Evolutionary conservation across 2,329 filamentous ascomycete species (phyloP), one percentile per base, ranked within the genome.

Genomic region (Mollisia scopiformis): DNA sequence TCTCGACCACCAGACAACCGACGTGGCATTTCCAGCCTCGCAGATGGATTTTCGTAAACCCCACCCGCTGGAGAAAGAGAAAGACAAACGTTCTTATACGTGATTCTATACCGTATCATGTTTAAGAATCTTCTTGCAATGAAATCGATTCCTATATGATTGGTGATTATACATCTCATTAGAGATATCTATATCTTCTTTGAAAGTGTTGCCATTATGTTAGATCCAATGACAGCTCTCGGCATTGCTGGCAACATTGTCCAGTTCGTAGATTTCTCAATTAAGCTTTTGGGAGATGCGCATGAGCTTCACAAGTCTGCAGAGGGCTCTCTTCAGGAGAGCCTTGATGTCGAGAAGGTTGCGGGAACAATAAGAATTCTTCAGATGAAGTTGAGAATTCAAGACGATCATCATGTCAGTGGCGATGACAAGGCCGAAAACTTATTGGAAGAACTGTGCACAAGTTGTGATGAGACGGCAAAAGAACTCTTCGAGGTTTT

Each of bases 401-500:
- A 8, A 16, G 14, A 7, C 35, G 4, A 37, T 16, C 14, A 37
- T 7, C 5, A 7, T 7, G 14, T 8, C 7, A 37, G 14, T 37
- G 14, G 14, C 6, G 35, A 37, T 37, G 14, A 16, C 35, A 23
- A 47, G 41, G 19, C 7, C 8, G 41, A 47, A 23, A 10, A 25
- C 19, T 23, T 28, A 16, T 21, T 47, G 19, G 41, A 47, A 28
- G 25, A 10, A 10, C 7, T 47, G 14, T 47, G 19, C 25, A 6
- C 21, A 23, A 28, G 41, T 25, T 47, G 41, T 23, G 25, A 23
- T 25, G 41, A 25, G 19, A 47, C 19, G 7, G 41, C 41, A 16
- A 28, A 30, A 14, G 39, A 61, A 47, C 35, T 65, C 23, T n/a
- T 65, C 6, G 28, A 27, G 16, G 27, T 23, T 13, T 28, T 61